A percentile compares a stretch with the other conserved stretches of the same genome.
These are phyloP conservation scores for Cryphonectria nitschkei DNA, from an alignment of 2,329 filamentous ascomycete species.

Conservation along the genomic window DNA sequence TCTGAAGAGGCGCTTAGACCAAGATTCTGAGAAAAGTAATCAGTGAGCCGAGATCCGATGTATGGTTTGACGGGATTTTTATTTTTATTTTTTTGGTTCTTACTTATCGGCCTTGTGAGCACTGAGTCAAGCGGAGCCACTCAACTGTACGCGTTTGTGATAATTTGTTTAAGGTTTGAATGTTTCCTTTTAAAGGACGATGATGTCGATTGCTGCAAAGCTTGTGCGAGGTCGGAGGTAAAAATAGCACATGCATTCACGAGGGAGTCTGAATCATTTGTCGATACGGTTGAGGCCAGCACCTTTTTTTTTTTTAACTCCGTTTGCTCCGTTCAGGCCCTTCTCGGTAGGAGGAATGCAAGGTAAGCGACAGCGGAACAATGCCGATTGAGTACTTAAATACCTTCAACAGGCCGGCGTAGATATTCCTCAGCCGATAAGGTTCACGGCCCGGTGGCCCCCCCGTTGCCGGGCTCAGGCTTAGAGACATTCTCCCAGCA, in stretches of 20 bases:
- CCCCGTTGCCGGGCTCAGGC: background rate
- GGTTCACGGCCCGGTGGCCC: background rate
- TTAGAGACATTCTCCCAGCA: background rate
- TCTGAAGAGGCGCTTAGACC: background rate
- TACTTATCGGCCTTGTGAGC: background rate
- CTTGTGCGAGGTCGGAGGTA: background rate
- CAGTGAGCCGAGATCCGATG: background rate
- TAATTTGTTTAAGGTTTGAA: background rate
- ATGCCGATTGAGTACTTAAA: background rate
- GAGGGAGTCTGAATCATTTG: background rate
- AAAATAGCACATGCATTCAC: background rate
- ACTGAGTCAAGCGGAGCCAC: background rate
- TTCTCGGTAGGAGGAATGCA: background rate
- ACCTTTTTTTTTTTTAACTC: background rate
- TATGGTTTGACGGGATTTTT: too few relatives aligned
- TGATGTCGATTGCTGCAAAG: background rate
- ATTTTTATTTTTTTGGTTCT: background rate
- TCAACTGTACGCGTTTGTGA: background rate
- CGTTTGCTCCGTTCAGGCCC: background rate
- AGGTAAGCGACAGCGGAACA: background rate
- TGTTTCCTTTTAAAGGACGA: background rate
- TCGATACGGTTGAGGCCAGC: background rate
- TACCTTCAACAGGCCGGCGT: background rate
- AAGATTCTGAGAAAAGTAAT: background rate
- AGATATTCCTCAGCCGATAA: background rate